These are phyloP conservation scores for Aquilaria yunnanensis DNA, from an alignment of 345 rosid genomes.

Conservation along the genomic window DNA sequence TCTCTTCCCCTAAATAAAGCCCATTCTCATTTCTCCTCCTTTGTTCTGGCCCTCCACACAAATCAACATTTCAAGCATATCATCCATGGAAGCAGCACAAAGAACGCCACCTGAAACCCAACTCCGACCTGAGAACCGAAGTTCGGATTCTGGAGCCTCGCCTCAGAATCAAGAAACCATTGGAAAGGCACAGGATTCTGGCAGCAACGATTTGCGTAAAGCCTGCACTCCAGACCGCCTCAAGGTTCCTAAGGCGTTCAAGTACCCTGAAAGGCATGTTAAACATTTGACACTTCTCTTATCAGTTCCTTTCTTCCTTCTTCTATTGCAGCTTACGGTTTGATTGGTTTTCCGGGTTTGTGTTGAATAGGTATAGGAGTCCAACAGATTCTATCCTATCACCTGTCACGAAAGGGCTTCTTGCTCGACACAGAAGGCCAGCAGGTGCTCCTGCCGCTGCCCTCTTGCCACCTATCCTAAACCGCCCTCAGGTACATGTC, in stretches of 20 bases:
- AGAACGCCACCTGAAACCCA: not conserved
- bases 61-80: constrained; percentile 23
- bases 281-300: not conserved
- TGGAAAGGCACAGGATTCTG: constrained; percentile 21
- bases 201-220: constrained; percentile 34
- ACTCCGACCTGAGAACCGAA: constrained; percentile 11
- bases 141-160: constrained; percentile 14
- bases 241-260: constrained; percentile 62
- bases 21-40: not conserved
- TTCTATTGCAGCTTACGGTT: not conserved
- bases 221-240: constrained; percentile 58
- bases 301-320: not conserved
- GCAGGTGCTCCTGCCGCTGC: constrained; percentile 33
- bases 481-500: constrained; percentile 38
- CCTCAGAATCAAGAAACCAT: constrained; percentile 11
- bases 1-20: not conserved
- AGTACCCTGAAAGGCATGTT: constrained; percentile 62
- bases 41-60: not conserved
- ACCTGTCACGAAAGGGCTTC: constrained; percentile 72
- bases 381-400: constrained; percentile 91
- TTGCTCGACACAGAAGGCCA: constrained; percentile 62
- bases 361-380: constrained; percentile 53
- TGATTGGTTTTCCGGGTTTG: not conserved
- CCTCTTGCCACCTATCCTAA: constrained; percentile 59
- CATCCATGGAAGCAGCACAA: too few species aligned